These are phyloP conservation scores for Arthroderma uncinatum DNA, from an alignment of 2,329 filamentous ascomycete genomes.

Conservation along the genomic window DNA sequence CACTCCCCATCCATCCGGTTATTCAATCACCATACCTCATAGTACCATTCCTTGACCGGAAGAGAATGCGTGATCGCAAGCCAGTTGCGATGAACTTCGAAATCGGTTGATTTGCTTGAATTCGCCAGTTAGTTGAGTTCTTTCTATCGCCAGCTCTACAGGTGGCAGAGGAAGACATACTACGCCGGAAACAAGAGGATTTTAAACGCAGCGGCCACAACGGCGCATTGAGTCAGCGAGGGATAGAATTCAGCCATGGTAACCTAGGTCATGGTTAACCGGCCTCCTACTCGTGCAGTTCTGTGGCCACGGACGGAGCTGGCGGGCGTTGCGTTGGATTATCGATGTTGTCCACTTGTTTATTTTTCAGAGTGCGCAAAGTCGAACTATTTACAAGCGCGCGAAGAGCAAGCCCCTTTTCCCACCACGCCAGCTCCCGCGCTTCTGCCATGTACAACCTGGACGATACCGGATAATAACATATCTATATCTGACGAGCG, in stretches of 20 bases:
- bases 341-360: neutral
- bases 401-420: neutral
- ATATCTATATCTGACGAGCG: neutral
- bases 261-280: neutral
- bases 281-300: neutral
- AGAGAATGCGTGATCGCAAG: conserved; percentile 88
- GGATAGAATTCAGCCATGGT: conserved; percentile 72
- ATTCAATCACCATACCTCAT: conserved; percentile 47
- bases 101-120: conserved; percentile 89
- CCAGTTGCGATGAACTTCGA: conserved; percentile 98
- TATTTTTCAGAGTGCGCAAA: neutral
- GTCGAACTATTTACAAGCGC: neutral
- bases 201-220: conserved; percentile 81
- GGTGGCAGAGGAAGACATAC: conserved; percentile 44
- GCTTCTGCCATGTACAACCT: neutral
- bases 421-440: neutral
- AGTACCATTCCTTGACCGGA: conserved; percentile 84
- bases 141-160: neutral
- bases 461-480: neutral
- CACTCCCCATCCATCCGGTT: neutral
- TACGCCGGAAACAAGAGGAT: conserved; percentile 88
- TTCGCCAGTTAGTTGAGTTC: neutral
- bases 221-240: conserved; percentile 75
- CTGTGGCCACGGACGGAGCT: neutral
- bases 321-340: neutral